A percentile compares a stretch with the other conserved stretches of the same genome.
phyloP scores from a whole-genome alignment of 1,284 basidiomycete species.

The Austroboletus novae-zelandiae region DNA sequence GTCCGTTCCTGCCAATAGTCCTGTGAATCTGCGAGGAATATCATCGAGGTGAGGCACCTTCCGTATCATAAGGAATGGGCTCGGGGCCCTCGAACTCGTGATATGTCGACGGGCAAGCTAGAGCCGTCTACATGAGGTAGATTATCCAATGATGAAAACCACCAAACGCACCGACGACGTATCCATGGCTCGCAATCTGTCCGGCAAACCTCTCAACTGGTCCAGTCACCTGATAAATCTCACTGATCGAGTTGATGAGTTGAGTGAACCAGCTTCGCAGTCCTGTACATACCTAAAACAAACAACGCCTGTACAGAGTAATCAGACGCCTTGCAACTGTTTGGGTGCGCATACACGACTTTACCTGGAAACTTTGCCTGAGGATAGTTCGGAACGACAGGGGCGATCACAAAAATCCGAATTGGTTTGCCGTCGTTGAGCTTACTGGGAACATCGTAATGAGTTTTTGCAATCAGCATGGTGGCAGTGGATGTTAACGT shows the following conservation, averaged over 20 bases:
- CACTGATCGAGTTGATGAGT: constrained; percentile 41
- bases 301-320: constrained; percentile 55
- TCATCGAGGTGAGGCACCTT: constrained; percentile 47
- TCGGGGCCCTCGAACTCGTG: constrained; percentile 91
- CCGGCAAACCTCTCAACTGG: constrained; percentile 88
- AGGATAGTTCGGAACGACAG: constrained; percentile 68
- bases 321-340: constrained; percentile 1
- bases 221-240: constrained; percentile 85
- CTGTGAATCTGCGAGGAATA: background rate
- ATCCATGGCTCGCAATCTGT: constrained; percentile 89
- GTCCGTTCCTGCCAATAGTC: constrained; percentile 56
- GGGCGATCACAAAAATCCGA: constrained; percentile 75
- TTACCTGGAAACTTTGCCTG: constrained; percentile 79
- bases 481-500: background rate
- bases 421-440: constrained; percentile 68
- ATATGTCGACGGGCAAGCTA: constrained; percentile 79
- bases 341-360: background rate
- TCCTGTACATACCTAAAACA: constrained; percentile 63
- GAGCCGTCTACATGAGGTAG: constrained; percentile 2
- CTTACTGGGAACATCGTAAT: constrained; percentile 71
- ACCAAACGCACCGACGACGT: constrained; percentile 59
- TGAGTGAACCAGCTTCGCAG: background rate
- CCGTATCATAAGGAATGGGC: constrained; percentile 80
- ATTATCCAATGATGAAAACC: background rate
- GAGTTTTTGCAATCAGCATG: constrained; percentile 82